Evolutionary conservation across 225 moss, liverwort and hornwort genomes (phyloP).

Genomic region (Straminergon stramineum): DNA sequence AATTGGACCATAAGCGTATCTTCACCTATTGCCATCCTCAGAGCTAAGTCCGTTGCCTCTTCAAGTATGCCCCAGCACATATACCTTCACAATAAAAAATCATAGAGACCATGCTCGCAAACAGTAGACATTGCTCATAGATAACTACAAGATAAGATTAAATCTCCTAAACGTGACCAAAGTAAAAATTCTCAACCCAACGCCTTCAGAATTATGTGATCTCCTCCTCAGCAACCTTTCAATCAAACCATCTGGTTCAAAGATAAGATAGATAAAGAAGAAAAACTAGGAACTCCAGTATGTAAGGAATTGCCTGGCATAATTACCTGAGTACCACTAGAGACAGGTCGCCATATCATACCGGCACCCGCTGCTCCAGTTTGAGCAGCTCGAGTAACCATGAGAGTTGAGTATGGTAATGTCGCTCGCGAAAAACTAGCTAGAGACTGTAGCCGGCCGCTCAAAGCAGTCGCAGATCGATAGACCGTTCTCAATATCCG

Average conservation of each 20-base stretch:
- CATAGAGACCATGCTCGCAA: neutral
- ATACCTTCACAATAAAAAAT: neutral
- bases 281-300: neutral
- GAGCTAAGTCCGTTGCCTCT: neutral
- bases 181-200: neutral
- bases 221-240: neutral
- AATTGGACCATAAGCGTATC: neutral
- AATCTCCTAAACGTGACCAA: neutral
- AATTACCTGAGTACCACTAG: constrained; percentile 79
- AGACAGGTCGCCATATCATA: constrained; percentile 94
- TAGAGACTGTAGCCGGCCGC: constrained; percentile 59
- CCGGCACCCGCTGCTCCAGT: constrained; percentile 82
- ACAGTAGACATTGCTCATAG: neutral
- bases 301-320: neutral
- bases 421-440: constrained; percentile 66
- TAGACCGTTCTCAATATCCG: constrained; percentile 83
- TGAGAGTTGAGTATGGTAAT: constrained; percentile 41
- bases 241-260: neutral
- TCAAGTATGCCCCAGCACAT: neutral
- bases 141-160: neutral
- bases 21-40: neutral
- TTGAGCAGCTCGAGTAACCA: constrained; percentile 68
- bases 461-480: constrained; percentile 80
- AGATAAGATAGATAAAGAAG: neutral
- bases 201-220: neutral